Percentiles rank a stretch among this genome's conserved stretches.
phyloP scores from a whole-genome alignment of 768 basidiomycete genomes.

The Kwoniella pini region DNA sequence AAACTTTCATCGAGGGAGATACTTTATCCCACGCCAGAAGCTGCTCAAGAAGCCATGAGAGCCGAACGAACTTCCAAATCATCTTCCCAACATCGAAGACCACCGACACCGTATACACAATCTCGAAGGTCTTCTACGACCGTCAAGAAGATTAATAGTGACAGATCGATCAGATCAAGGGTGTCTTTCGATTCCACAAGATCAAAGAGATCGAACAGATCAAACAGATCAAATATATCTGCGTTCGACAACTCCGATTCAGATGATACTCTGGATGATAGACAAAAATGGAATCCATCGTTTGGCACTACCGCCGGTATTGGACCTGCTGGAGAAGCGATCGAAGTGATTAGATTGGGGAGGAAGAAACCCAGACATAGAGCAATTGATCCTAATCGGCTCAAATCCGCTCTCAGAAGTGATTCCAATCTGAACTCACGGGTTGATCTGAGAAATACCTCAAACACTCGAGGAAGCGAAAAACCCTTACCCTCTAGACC shows the following conservation, averaged over 20 bases:
- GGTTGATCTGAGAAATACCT: not conserved
- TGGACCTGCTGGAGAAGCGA: slow-evolving; percentile 45
- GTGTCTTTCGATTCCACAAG: slow-evolving; percentile 35
- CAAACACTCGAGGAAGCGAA: slow-evolving; percentile 8
- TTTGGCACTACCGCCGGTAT: slow-evolving; percentile 32
- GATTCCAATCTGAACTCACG: slow-evolving; percentile 10
- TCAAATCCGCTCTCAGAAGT: slow-evolving; percentile 38
- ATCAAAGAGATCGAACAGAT: slow-evolving; percentile 3
- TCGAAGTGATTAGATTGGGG: slow-evolving; percentile 43
- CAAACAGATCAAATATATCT: not conserved
- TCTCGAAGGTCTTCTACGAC: not conserved
- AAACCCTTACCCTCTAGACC: slow-evolving; percentile 43
- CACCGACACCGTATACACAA: slow-evolving; percentile 39
- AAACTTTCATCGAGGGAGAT: slow-evolving; percentile 31
- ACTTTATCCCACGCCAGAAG: slow-evolving; percentile 35
- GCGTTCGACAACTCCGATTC: slow-evolving; percentile 3
- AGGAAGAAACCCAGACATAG: slow-evolving; percentile 45
- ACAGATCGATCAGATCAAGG: slow-evolving; percentile 26
- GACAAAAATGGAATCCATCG: slow-evolving; percentile 27
- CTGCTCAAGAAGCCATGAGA: slow-evolving; percentile 33
- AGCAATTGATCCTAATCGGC: slow-evolving; percentile 31
- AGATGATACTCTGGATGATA: not conserved
- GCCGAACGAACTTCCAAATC: slow-evolving; percentile 27
- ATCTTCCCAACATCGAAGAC: slow-evolving; percentile 23
- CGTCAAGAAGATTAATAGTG: slow-evolving; percentile 6